A percentile compares a stretch with the other conserved stretches of the same genome.
Conservation (phyloP, 495 filamentous ascomycete species). For the Xylaria bambusicola region DNA sequence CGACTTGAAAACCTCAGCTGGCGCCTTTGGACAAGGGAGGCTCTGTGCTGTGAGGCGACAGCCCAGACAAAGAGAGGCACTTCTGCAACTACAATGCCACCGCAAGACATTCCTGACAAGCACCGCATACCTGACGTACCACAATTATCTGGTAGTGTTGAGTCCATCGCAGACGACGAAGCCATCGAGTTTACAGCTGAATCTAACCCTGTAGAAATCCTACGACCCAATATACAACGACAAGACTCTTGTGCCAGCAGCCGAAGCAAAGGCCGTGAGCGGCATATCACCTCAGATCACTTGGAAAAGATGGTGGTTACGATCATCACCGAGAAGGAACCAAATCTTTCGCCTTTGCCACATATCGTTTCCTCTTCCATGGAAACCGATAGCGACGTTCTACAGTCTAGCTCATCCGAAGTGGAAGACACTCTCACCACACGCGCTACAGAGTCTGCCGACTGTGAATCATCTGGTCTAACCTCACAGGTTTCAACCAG, state of each 20-base stretch:
- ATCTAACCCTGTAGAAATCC: constrained; percentile 56
- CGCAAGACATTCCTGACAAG: constrained; percentile 48
- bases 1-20: constrained; percentile 94
- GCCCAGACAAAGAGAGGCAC: constrained; percentile 37
- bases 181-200: constrained; percentile 67
- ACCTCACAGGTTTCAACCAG: constrained; percentile 9
- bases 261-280: constrained; percentile 72
- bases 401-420: constrained; percentile 26
- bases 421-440: constrained; percentile 34
- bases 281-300: constrained; percentile 85
- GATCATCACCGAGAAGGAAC: constrained; percentile 76
- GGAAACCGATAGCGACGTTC: constrained; percentile 24
- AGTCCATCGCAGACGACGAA: constrained; percentile 78
- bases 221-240: constrained; percentile 58
- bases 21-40: constrained; percentile 94
- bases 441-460: constrained; percentile 10
- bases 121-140: constrained; percentile 62
- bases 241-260: constrained; percentile 57
- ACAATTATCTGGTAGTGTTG: constrained; percentile 87
- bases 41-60: constrained; percentile 79
- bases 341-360: constrained; percentile 61
- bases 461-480: constrained; percentile 3
- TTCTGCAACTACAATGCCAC: constrained; percentile 41
- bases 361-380: constrained; percentile 47
- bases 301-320: constrained; percentile 86